A percentile compares a stretch with the other conserved stretches of the same genome.
Evolutionary conservation across 768 basidiomycete species (phyloP).

Genomic region (Amanita muscaria): DNA sequence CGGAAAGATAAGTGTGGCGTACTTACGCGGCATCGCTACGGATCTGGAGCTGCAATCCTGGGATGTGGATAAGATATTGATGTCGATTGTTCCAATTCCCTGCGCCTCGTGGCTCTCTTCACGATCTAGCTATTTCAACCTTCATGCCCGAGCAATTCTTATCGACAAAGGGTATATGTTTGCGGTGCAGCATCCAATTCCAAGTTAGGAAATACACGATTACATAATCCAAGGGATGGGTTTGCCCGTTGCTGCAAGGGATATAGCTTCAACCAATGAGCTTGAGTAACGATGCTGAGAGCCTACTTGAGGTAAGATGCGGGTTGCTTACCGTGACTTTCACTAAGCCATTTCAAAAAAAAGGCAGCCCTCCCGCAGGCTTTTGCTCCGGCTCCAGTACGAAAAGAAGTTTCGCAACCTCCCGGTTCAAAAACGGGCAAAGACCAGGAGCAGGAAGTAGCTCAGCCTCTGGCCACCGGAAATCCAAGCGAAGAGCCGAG

Average conservation of each 20-base stretch:
- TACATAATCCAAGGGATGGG: not conserved
- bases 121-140: too few species aligned
- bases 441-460: not conserved
- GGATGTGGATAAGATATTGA: not conserved
- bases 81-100: not conserved
- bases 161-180: too few species aligned
- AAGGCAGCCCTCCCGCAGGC: conserved; percentile 27
- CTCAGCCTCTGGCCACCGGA: not conserved
- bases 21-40: too few species aligned
- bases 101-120: not conserved
- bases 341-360: conserved; percentile 1
- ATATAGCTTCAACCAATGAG: not conserved
- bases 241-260: not conserved
- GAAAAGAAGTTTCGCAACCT: conserved; percentile 9
- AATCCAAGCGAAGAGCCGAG: not conserved
- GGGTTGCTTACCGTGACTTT: conserved; percentile 1
- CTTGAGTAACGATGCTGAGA: conserved; percentile 15
- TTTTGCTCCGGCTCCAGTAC: conserved; percentile 21
- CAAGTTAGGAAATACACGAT: too few species aligned
- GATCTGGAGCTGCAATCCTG: not conserved
- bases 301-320: conserved; percentile 23
- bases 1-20: too few species aligned
- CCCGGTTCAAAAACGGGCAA: not conserved
- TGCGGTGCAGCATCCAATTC: too few species aligned
- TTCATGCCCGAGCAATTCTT: too few species aligned